phyloP scores from a whole-genome alignment of 139 green algal species.

The Auxenochlorella protothecoides region DNA sequence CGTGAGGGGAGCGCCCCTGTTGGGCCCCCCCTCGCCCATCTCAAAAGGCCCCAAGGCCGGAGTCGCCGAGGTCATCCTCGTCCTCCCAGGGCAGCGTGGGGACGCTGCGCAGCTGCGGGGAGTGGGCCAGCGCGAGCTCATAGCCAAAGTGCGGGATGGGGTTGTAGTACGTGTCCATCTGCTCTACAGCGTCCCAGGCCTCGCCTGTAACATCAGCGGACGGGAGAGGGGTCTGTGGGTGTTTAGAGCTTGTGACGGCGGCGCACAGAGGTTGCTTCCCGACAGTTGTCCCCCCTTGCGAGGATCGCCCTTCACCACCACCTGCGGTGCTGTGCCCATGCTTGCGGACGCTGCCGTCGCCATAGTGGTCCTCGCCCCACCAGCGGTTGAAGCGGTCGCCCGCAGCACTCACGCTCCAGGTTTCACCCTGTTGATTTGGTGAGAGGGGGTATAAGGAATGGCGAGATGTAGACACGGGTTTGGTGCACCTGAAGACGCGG shows the following conservation, averaged over 20 bases:
- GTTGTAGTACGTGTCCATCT: slow-evolving; percentile 87
- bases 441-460: too few relatives aligned
- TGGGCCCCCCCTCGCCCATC: neutral
- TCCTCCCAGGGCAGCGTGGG: slow-evolving; percentile 24
- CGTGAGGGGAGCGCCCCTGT: neutral
- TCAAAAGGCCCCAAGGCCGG: neutral
- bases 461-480: too few relatives aligned
- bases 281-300: too few relatives aligned
- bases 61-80: neutral
- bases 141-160: slow-evolving; percentile 73
- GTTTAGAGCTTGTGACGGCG: too few relatives aligned
- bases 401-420: slow-evolving; percentile 34
- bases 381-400: slow-evolving; percentile 54
- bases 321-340: slow-evolving; percentile 51
- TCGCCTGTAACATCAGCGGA: slow-evolving; percentile 28
- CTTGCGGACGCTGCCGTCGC: slow-evolving; percentile 54
- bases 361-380: slow-evolving; percentile 74
- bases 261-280: too few relatives aligned
- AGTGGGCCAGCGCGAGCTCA: slow-evolving; percentile 39
- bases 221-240: too few relatives aligned
- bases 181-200: slow-evolving; percentile 62
- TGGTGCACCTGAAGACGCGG: too few relatives aligned
- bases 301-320: too few relatives aligned
- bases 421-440: slow-evolving; percentile 25
- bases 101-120: slow-evolving; percentile 33